These are phyloP conservation scores for Hura crepitans DNA, from an alignment of 441 rosid species.

Conservation along the genomic window DNA sequence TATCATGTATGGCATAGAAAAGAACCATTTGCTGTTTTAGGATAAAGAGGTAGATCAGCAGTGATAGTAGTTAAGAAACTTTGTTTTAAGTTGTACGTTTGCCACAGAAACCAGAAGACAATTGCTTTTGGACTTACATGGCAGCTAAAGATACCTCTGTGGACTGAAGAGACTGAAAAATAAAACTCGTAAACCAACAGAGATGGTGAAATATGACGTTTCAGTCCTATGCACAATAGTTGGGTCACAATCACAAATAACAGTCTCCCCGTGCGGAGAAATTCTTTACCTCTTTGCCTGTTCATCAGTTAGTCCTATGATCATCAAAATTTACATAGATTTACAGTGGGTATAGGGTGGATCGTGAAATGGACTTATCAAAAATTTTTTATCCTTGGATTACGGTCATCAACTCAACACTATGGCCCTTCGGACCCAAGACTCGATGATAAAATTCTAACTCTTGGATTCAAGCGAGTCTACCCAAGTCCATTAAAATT, in stretches of 20 bases:
- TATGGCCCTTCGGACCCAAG: too few relatives aligned
- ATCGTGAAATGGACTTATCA: too few relatives aligned
- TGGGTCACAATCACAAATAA: background rate
- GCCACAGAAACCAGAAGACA: background rate
- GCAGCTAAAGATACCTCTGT: background rate
- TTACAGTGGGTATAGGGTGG: too few relatives aligned
- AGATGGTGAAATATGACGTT: constrained; percentile 1
- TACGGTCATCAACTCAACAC: too few relatives aligned
- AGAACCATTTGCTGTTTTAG: background rate
- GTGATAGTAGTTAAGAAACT: background rate
- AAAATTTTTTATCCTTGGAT: too few relatives aligned
- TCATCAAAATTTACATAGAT: too few relatives aligned
- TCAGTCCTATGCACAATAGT: background rate
- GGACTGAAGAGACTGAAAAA: background rate
- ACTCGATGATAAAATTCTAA: too few relatives aligned
- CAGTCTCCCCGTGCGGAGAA: background rate
- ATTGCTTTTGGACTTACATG: background rate
- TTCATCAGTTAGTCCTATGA: too few relatives aligned
- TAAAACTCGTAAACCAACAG: background rate
- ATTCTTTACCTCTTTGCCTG: too few relatives aligned
- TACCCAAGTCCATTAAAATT: background rate
- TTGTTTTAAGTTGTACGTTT: background rate
- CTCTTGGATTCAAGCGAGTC: background rate
- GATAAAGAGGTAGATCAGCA: background rate
- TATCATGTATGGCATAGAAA: too few relatives aligned